Conservation (phyloP, 148 eudicot species). For the Rhododendron mucronatum region DNA sequence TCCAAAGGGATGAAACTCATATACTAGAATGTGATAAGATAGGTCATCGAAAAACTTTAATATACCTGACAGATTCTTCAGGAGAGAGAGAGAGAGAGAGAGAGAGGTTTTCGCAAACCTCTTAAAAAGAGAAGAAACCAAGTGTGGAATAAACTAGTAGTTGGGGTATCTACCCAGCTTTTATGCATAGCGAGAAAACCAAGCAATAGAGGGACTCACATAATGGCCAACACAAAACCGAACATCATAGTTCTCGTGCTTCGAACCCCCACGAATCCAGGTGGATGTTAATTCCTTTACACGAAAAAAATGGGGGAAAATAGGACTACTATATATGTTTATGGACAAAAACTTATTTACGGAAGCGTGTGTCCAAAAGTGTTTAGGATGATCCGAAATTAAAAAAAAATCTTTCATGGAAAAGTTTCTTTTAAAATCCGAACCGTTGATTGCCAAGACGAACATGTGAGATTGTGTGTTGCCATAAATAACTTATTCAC, state of each 20-base stretch:
- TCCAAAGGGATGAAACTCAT: neutral
- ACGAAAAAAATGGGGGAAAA: neutral
- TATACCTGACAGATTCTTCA: too few species aligned
- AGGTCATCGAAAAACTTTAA: too few species aligned
- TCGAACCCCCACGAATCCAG: slow-evolving; percentile 11
- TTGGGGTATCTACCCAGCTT: neutral
- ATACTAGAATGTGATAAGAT: too few species aligned
- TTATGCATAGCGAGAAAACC: slow-evolving; percentile 2
- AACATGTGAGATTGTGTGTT: too few species aligned
- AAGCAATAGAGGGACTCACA: slow-evolving; percentile 14
- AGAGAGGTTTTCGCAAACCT: neutral
- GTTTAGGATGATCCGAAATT: too few species aligned
- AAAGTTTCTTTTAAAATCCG: too few species aligned
- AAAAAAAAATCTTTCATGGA: too few species aligned
- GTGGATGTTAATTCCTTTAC: neutral
- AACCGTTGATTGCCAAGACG: too few species aligned
- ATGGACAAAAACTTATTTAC: too few species aligned
- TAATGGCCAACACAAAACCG: slow-evolving; percentile 11
- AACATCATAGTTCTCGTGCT: slow-evolving; percentile 17
- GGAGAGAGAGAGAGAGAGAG: neutral
- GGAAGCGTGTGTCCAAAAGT: too few species aligned
- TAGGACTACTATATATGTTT: too few species aligned
- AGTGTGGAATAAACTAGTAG: slow-evolving; percentile 1
- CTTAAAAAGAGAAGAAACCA: neutral
- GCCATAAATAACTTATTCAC: too few species aligned